Evolutionary conservation across 257 asterid genomes (phyloP).

Genomic region (Solanum appendiculatum): DNA sequence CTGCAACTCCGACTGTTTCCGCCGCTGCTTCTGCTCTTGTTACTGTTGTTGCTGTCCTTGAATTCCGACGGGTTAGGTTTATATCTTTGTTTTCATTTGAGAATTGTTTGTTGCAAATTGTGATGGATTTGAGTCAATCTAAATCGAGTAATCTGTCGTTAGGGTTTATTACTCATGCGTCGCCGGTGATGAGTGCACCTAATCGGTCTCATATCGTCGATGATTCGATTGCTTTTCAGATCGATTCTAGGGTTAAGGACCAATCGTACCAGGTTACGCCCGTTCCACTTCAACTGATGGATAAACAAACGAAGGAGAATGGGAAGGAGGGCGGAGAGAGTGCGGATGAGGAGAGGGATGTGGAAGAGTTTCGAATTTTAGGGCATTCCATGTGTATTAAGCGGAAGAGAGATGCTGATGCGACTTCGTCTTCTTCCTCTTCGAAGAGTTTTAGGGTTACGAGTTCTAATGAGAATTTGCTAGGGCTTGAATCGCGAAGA

Average conservation of each 20-base stretch:
- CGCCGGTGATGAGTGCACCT: constrained; percentile 12
- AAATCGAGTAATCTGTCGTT: constrained; percentile 41
- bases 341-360: constrained; percentile 30
- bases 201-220: constrained; percentile 30
- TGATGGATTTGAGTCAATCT: constrained; percentile 57
- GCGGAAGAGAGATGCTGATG: constrained; percentile 49
- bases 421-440: constrained; percentile 27
- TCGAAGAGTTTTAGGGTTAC: constrained; percentile 23
- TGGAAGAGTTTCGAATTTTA: constrained; percentile 49
- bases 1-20: neutral
- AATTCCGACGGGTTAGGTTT: neutral
- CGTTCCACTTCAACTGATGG: constrained; percentile 71
- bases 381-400: constrained; percentile 70
- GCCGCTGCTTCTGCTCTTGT: constrained; percentile 15
- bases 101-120: neutral
- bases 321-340: constrained; percentile 12
- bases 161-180: constrained; percentile 53
- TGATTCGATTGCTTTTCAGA: constrained; percentile 50
- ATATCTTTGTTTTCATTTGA: neutral
- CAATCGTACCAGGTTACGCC: constrained; percentile 26
- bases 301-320: constrained; percentile 29
- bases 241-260: constrained; percentile 45
- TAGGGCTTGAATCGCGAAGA: constrained; percentile 45
- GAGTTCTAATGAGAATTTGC: neutral
- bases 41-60: constrained; percentile 7